phyloP scores from a whole-genome alignment of 441 rosid genomes.

The Erodium trifolium region DNA sequence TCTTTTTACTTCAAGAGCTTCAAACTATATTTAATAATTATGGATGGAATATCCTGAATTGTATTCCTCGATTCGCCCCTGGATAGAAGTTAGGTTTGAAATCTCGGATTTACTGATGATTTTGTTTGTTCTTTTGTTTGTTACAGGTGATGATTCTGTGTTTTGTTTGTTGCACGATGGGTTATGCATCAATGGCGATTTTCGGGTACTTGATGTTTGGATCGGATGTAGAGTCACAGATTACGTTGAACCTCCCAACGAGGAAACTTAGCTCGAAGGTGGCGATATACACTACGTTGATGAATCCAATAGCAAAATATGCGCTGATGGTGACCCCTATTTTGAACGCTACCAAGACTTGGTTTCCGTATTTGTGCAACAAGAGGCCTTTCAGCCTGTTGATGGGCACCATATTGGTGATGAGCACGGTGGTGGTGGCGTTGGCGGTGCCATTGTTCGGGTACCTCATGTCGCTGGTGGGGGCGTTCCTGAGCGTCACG shows the following conservation, averaged over 20 bases:
- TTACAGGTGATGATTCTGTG: constrained; percentile 66
- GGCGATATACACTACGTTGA: constrained; percentile 25
- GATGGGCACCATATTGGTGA: constrained; percentile 41
- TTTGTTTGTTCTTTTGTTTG: too few relatives aligned
- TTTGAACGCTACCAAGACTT: constrained; percentile 39
- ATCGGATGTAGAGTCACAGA: constrained; percentile 52
- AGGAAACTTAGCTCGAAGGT: constrained; percentile 50
- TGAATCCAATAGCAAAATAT: constrained; percentile 70
- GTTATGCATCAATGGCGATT: constrained; percentile 74
- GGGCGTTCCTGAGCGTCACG: constrained; percentile 65
- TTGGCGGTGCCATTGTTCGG: constrained; percentile 61
- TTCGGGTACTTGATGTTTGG: constrained; percentile 87
- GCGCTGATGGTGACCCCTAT: constrained; percentile 84
- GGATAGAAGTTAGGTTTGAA: too few relatives aligned
- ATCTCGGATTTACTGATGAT: not conserved
- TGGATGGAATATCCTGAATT: too few relatives aligned
- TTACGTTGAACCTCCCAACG: constrained; percentile 65
- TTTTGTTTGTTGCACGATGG: constrained; percentile 50
- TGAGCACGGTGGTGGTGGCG: constrained; percentile 56
- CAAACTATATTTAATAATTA: too few relatives aligned
- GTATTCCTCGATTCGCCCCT: too few relatives aligned
- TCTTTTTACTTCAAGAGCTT: too few relatives aligned
- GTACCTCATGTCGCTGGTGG: constrained; percentile 73
- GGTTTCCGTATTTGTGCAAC: constrained; percentile 33
- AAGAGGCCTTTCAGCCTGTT: constrained; percentile 33